phyloP scores from a whole-genome alignment of 768 basidiomycete genomes.

The Lactarius sp. region DNA sequence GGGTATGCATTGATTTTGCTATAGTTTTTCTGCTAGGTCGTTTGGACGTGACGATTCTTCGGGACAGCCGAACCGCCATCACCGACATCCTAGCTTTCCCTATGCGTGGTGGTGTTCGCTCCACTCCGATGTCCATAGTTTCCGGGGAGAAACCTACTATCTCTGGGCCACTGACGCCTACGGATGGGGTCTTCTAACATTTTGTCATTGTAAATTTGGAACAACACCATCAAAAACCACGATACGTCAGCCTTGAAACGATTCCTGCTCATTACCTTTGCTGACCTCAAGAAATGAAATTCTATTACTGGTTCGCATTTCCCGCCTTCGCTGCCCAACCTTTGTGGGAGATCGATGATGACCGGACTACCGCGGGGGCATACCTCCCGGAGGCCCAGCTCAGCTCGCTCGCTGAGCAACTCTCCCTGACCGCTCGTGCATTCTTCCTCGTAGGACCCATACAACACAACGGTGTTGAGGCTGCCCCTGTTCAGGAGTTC shows the following conservation, averaged over 20 bases:
- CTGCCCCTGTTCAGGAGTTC: slow-evolving; percentile 55
- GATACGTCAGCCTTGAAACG: slow-evolving; percentile 56
- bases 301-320: slow-evolving; percentile 98
- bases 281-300: slow-evolving; percentile 97
- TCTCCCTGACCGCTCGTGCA: slow-evolving; percentile 40
- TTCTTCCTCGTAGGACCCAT: slow-evolving; percentile 58
- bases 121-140: background rate
- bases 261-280: slow-evolving; percentile 89
- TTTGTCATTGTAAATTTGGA: slow-evolving; percentile 55
- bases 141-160: background rate
- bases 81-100: background rate
- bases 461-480: slow-evolving; percentile 33
- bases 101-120: background rate
- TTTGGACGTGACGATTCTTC: background rate
- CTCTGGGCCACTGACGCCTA: background rate
- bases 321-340: slow-evolving; percentile 89
- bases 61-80: background rate
- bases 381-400: slow-evolving; percentile 44
- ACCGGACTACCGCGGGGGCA: slow-evolving; percentile 50
- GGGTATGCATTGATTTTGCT: slow-evolving; percentile 41
- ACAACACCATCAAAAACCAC: slow-evolving; percentile 47
- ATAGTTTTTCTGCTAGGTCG: background rate
- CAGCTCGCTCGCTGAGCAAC: slow-evolving; percentile 37
- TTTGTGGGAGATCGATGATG: slow-evolving; percentile 77
- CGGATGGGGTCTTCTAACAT: background rate